phyloP scores from a whole-genome alignment of 2,329 filamentous ascomycete genomes.

The Onygenales sp. region DNA sequence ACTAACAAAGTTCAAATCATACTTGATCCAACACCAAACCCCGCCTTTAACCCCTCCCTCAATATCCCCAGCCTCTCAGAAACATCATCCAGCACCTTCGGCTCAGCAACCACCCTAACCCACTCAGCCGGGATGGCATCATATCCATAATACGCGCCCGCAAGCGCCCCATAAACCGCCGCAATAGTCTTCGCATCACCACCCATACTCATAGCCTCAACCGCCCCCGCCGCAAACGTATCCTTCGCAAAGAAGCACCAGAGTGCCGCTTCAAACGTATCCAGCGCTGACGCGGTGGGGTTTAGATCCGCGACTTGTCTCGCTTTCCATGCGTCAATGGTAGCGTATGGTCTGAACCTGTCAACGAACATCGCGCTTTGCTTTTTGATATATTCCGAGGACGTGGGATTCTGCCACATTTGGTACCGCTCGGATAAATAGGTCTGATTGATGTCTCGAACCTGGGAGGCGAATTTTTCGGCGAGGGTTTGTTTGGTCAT shows the following conservation, averaged over 20 bases:
- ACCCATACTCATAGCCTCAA: not conserved
- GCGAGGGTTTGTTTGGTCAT: too few species aligned
- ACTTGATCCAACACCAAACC: too few species aligned
- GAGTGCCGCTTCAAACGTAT: not conserved
- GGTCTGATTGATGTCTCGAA: too few species aligned
- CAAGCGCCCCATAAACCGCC: not conserved
- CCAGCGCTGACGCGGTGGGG: not conserved
- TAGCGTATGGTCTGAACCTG: not conserved
- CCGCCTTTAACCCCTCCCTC: not conserved
- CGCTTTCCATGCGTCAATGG: not conserved
- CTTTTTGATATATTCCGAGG: too few species aligned
- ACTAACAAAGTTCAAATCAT: too few species aligned
- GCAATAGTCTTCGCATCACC: not conserved
- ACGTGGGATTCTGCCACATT: too few species aligned
- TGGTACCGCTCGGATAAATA: too few species aligned
- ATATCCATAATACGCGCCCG: not conserved
- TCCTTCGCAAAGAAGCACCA: not conserved
- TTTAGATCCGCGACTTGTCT: not conserved
- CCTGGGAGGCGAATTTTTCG: too few species aligned
- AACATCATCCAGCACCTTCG: not conserved
- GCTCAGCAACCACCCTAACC: not conserved
- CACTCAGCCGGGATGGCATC: not conserved
- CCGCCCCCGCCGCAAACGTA: not conserved
- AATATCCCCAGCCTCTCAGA: not conserved
- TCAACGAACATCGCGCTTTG: not conserved